These are phyloP conservation scores for Amanita molliuscula DNA, from an alignment of 768 basidiomycete genomes.

Conservation along the genomic window DNA sequence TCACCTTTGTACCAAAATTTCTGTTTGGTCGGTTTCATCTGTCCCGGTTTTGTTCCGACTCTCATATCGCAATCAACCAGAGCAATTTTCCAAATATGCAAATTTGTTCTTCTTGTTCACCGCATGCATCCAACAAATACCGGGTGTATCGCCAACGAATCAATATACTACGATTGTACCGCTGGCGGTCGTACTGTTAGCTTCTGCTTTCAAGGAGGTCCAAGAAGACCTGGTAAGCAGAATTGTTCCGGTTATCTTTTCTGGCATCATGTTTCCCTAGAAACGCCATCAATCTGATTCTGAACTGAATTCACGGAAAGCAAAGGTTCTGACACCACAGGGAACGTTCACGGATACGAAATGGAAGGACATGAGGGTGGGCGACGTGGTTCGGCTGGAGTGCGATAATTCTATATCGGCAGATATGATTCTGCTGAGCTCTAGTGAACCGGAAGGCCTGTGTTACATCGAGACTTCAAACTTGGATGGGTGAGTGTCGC, in stretches of 20 bases:
- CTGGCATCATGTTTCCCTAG: conserved; percentile 23
- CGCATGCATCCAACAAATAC: conserved; percentile 94
- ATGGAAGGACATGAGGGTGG: conserved; percentile 87
- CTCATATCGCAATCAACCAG: conserved; percentile 27
- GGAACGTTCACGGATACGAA: conserved; percentile 61
- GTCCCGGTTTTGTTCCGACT: neutral
- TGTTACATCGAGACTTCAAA: conserved; percentile 99
- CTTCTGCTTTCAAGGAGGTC: conserved; percentile 90
- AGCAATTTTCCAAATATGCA: conserved; percentile 98
- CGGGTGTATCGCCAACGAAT: conserved; percentile 94
- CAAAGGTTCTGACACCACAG: conserved; percentile 62
- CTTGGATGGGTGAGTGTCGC: conserved; percentile 71
- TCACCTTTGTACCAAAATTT: conserved; percentile 89
- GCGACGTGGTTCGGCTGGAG: conserved; percentile 86
- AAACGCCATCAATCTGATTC: conserved; percentile 96
- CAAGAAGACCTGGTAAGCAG: conserved; percentile 83
- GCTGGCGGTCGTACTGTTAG: conserved; percentile 78
- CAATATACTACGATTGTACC: conserved; percentile 91
- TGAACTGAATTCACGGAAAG: conserved; percentile 76
- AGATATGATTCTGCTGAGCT: conserved; percentile 78
- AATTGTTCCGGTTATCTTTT: neutral
- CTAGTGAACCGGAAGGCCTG: conserved; percentile 92
- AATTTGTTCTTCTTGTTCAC: conserved; percentile 99
- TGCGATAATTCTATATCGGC: conserved; percentile 94
- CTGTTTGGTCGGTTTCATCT: conserved; percentile 55